Evolutionary conservation across 306 rosid species (phyloP), one percentile per base, ranked within the genome.

Genomic region (Castanospermum australe): DNA sequence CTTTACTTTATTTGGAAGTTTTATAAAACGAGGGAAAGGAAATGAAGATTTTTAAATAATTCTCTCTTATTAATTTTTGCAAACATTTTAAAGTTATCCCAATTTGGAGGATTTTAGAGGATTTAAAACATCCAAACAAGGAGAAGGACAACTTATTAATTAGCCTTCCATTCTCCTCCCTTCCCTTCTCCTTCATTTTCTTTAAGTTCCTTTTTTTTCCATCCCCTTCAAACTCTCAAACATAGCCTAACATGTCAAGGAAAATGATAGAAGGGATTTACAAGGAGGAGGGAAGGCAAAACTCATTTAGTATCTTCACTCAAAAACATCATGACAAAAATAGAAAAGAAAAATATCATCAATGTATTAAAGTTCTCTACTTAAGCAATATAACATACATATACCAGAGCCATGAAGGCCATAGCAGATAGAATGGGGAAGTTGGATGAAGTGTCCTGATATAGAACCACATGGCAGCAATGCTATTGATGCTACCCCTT

Each of bases 401-500:
- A 59, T 81, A 94, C 97, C 98, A 60, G 86, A 83, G 84, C 96
- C 99, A 67, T 83, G 89, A 65, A 92, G 97, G 83, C 98, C 99
- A 82, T 79, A 92, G 93, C 99, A 92, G 59, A 78, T 73, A 73
- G 88, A 86, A 69, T 88, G 75, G 6, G 92, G 95, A 81, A 85
- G 90, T 25, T 87, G 91, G 47, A 95, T 86, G 89, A 95, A 92
- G 85, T 91, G 98, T 30, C 99, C 99, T 18, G 98, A 95, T 57
- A 95, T 61, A 38, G 98, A 92, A 8, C 98, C 98, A 78, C 87
- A 77, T 61, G 98, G 94, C 71, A 92, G 75, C 66, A 95, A 78
- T 72, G 94, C 98, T 59, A 95, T 84, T 39, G 99, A 95, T 81
- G 97, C 98, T 50, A 95, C 86, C 79, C 99, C 99, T 87, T 92